phyloP scores from a whole-genome alignment of 2,329 filamentous ascomycete species.

The Colletotrichum melonis region DNA sequence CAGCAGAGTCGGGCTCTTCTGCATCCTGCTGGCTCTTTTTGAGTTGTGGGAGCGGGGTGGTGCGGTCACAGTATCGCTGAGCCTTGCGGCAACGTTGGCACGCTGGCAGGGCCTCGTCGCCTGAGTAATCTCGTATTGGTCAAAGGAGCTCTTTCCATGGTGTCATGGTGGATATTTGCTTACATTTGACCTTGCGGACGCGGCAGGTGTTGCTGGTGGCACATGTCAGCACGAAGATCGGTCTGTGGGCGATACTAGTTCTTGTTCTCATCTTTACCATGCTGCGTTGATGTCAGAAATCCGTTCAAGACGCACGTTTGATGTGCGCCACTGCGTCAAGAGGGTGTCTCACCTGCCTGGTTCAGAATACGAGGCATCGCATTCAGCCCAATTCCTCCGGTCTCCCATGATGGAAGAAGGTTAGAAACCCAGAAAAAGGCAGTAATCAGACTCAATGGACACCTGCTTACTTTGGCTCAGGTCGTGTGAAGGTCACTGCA shows the following conservation, averaged over 20 bases:
- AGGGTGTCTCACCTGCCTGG: slow-evolving; percentile 13
- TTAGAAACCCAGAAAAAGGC: background rate
- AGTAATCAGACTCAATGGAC: background rate
- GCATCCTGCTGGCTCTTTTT: background rate
- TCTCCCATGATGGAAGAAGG: background rate
- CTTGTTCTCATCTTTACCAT: background rate
- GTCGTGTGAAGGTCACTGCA: too few species aligned
- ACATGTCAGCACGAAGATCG: background rate
- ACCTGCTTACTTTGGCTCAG: too few species aligned
- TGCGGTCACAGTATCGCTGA: slow-evolving; percentile 48
- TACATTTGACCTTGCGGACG: slow-evolving; percentile 50
- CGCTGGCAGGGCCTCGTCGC: slow-evolving; percentile 45
- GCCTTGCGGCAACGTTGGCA: slow-evolving; percentile 46
- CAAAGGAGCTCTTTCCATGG: background rate
- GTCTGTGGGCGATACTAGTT: background rate
- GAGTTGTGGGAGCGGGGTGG: slow-evolving; percentile 35
- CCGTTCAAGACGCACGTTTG: background rate
- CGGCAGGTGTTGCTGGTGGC: slow-evolving; percentile 49
- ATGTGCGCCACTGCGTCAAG: background rate
- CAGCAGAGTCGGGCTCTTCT: background rate
- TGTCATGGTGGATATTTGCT: background rate
- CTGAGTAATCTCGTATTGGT: slow-evolving; percentile 37
- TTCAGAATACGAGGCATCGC: slow-evolving; percentile 24
- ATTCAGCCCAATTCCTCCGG: background rate
- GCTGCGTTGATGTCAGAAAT: background rate